Evolutionary conservation across 306 rosid species (phyloP).

Genomic region (Pyrus pyrifolia): DNA sequence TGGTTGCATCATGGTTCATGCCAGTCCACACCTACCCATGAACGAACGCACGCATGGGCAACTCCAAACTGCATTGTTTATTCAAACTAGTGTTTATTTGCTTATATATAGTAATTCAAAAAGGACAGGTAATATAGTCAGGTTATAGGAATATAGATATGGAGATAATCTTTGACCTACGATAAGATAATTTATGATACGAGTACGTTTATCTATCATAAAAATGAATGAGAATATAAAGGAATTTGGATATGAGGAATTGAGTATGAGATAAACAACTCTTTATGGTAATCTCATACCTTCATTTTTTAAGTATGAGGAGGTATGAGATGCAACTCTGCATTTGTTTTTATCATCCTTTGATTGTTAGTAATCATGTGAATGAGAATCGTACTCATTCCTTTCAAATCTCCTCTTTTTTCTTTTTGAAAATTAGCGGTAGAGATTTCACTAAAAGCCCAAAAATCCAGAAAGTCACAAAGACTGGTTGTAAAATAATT

Average conservation of each 20-base stretch:
- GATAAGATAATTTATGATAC: too few relatives aligned
- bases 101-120: too few relatives aligned
- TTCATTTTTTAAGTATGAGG: too few relatives aligned
- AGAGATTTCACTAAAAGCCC: too few relatives aligned
- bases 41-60: not conserved
- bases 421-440: too few relatives aligned
- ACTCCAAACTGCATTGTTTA: not conserved
- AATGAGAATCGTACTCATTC: not conserved
- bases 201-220: not conserved
- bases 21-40: constrained; percentile 24
- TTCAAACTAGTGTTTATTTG: not conserved
- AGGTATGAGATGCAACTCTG: not conserved
- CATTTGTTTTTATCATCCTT: not conserved
- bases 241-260: accelerated
- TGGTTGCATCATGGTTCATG: constrained; percentile 31
- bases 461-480: too few relatives aligned
- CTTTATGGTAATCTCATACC: too few relatives aligned
- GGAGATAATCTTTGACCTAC: too few relatives aligned
- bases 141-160: too few relatives aligned
- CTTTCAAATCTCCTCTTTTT: not conserved
- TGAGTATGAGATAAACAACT: not conserved
- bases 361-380: not conserved
- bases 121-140: too few relatives aligned
- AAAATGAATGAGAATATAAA: not conserved
- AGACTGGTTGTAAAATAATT: too few relatives aligned